Evolutionary conservation across 352 stramenopile species (phyloP).

Genomic region (Phytopythium delawarense): DNA sequence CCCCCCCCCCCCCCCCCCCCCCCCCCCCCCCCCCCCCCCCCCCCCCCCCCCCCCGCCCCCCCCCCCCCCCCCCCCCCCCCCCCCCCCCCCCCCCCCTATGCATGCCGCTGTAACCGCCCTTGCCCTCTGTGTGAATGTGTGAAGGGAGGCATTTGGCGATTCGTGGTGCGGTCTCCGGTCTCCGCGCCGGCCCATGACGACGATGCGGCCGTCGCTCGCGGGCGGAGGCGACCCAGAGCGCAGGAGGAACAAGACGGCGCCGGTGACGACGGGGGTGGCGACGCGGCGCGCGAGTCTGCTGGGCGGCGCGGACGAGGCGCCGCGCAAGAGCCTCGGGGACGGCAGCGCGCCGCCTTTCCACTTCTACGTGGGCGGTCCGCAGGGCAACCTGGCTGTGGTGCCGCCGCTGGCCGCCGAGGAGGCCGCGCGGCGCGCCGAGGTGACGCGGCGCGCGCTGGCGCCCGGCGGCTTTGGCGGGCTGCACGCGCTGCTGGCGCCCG

Average conservation of each 20-base stretch:
- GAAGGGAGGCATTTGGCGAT: background rate
- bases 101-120: background rate
- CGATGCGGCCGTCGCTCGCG: conserved; percentile 1
- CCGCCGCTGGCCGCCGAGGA: conserved; percentile 23
- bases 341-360: conserved; percentile 19
- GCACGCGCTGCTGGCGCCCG: conserved; percentile 25
- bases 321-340: conserved; percentile 1
- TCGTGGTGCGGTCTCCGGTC: background rate
- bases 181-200: background rate
- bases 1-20: no score
- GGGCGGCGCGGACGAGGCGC: conserved; percentile 10
- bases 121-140: background rate
- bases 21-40: no score
- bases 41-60: no score
- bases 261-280: conserved; percentile 13
- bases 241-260: conserved; percentile 24
- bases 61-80: no score
- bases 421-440: conserved; percentile 14
- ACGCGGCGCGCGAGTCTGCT: conserved; percentile 31
- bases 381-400: conserved; percentile 18
- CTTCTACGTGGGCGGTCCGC: conserved; percentile 29
- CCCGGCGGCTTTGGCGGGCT: conserved; percentile 18
- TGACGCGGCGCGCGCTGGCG: conserved; percentile 14
- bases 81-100: no score
- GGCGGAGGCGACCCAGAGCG: conserved; percentile 27